phyloP scores from a whole-genome alignment of 2,329 filamentous ascomycete species.

The Ophiosphaerella narmari region DNA sequence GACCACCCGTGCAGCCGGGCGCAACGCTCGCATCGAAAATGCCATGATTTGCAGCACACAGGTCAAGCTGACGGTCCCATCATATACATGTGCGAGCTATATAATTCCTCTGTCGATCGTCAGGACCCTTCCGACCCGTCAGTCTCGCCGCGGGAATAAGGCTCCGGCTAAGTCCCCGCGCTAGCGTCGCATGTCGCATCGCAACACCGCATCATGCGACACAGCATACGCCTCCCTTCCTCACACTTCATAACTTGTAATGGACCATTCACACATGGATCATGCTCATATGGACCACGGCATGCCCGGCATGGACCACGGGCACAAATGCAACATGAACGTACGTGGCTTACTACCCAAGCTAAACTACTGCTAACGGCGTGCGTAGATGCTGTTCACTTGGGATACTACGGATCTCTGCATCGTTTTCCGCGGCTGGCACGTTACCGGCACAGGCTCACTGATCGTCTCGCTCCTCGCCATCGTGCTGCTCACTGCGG shows the following conservation, averaged over 20 bases:
- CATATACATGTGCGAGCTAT: too few species aligned
- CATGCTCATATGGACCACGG: constrained; percentile 62
- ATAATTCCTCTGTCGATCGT: too few species aligned
- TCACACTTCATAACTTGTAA: constrained; percentile 10
- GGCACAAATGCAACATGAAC: constrained; percentile 83
- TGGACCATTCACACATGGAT: constrained; percentile 55
- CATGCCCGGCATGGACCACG: constrained; percentile 54
- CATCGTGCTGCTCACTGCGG: constrained; percentile 82
- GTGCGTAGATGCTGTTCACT: constrained; percentile 88
- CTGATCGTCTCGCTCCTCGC: constrained; percentile 82
- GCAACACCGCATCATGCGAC: neutral
- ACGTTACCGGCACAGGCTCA: constrained; percentile 72
- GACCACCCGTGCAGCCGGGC: constrained; percentile 15
- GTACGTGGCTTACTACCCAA: constrained; percentile 55
- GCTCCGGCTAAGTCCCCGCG: neutral
- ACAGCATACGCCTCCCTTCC: neutral
- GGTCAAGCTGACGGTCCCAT: too few species aligned
- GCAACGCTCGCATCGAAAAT: neutral
- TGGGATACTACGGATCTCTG: constrained; percentile 94
- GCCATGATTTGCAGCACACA: neutral
- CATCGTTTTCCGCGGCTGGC: constrained; percentile 94
- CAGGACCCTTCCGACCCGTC: too few species aligned
- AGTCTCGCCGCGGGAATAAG: too few species aligned
- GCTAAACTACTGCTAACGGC: constrained; percentile 8
- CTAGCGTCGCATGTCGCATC: neutral